phyloP scores from a whole-genome alignment of 768 basidiomycete species.

The Leccinum rimulosum region DNA sequence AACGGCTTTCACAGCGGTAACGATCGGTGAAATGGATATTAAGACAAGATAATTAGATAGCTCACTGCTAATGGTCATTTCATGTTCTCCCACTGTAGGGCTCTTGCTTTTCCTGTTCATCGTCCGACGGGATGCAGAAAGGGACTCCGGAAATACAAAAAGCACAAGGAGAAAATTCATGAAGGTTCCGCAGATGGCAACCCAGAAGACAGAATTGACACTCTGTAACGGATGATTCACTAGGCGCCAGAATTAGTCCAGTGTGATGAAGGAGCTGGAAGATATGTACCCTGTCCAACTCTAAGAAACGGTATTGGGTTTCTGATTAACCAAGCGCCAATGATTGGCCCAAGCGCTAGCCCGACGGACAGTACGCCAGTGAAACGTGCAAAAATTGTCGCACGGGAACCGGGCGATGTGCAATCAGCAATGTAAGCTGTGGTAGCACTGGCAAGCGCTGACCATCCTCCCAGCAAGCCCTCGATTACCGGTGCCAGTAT shows the following conservation, averaged over 20 bases:
- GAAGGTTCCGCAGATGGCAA: constrained; percentile 43
- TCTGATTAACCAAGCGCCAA: constrained; percentile 53
- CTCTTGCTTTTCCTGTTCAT: constrained; percentile 31
- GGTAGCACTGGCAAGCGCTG: constrained; percentile 59
- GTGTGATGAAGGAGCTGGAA: neutral
- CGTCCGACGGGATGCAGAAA: constrained; percentile 30
- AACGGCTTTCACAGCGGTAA: neutral
- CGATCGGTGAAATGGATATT: neutral
- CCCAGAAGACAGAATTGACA: constrained; percentile 54
- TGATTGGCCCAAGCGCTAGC: constrained; percentile 73
- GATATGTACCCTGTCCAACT: constrained; percentile 24
- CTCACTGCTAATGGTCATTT: constrained; percentile 12
- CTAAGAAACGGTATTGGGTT: constrained; percentile 37
- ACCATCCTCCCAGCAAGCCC: constrained; percentile 79
- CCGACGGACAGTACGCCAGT: constrained; percentile 78
- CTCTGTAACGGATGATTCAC: constrained; percentile 35
- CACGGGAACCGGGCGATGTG: constrained; percentile 78
- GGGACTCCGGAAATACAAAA: constrained; percentile 60
- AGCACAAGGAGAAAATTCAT: constrained; percentile 56
- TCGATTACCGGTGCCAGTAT: constrained; percentile 77
- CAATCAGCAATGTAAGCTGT: constrained; percentile 73
- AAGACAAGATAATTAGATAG: constrained; percentile 1
- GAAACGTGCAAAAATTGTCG: constrained; percentile 64
- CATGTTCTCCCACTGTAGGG: constrained; percentile 20
- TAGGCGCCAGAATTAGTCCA: constrained; percentile 10